A percentile compares a stretch with the other conserved stretches of the same genome.
Evolutionary conservation across 2,329 filamentous ascomycete genomes (phyloP).

Genomic region (Podosphaera aphanis): DNA sequence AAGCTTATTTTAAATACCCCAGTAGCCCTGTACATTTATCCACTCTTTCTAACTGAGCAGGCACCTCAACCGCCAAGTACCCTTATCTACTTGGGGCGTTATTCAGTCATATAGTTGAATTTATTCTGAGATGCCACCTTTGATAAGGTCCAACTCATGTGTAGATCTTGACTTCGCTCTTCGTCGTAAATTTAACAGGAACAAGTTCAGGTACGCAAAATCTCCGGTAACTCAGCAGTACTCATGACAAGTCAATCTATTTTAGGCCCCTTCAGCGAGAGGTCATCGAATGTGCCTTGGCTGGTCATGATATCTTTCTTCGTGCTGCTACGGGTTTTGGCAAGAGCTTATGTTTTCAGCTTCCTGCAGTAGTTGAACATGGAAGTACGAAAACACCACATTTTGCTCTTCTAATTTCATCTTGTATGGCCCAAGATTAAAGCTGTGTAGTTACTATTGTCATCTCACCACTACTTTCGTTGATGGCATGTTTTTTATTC

Average conservation of each 20-base stretch:
- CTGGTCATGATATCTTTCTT: conserved; percentile 74
- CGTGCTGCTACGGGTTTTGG: conserved; percentile 82
- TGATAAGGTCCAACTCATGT: conserved; percentile 23
- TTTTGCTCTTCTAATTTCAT: neutral
- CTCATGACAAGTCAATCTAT: neutral
- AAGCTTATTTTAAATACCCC: no score
- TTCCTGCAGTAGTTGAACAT: conserved; percentile 68
- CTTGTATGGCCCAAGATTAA: conserved; percentile 4
- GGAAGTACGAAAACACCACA: conserved; percentile 32
- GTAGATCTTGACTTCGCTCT: conserved; percentile 54
- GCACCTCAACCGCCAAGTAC: no score
- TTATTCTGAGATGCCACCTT: conserved; percentile 9
- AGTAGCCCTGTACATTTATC: no score
- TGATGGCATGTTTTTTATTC: conserved; percentile 39
- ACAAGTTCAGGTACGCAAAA: conserved; percentile 38
- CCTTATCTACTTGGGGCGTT: no score
- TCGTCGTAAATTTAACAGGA: conserved; percentile 48
- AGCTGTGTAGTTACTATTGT: conserved; percentile 52
- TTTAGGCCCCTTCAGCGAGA: conserved; percentile 61
- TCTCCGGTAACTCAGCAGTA: neutral
- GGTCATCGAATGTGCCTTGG: conserved; percentile 60
- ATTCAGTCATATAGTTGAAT: no score
- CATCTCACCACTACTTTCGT: conserved; percentile 64
- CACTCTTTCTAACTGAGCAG: no score
- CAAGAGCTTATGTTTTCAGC: conserved; percentile 80